Conservation (phyloP, 441 rosid genomes). For the Omphalea diandra region DNA sequence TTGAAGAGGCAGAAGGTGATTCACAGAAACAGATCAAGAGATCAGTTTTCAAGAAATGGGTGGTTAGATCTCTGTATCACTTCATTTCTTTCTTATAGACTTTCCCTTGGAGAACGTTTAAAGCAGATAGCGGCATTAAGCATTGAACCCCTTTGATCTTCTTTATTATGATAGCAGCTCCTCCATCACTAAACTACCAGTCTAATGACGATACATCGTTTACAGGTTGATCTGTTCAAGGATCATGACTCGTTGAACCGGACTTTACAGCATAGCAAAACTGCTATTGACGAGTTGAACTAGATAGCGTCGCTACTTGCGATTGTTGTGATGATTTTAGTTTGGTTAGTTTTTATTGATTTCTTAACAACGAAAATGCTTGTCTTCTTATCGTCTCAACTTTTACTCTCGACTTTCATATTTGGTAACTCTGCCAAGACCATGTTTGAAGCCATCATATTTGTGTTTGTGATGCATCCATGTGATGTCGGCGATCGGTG, state of each 20-base stretch:
- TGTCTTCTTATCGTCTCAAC: constrained; percentile 43
- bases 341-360: constrained; percentile 44
- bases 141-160: too few relatives aligned
- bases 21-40: constrained; percentile 43
- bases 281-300: constrained; percentile 63
- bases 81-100: too few relatives aligned
- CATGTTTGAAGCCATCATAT: constrained; percentile 56
- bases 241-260: constrained; percentile 53
- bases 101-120: too few relatives aligned
- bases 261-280: constrained; percentile 50
- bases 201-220: not conserved
- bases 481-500: constrained; percentile 63
- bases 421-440: constrained; percentile 56
- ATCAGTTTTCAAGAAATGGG: constrained; percentile 63
- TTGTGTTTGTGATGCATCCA: constrained; percentile 60
- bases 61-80: constrained; percentile 49
- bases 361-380: constrained; percentile 37
- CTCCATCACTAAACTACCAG: too few relatives aligned
- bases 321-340: constrained; percentile 26
- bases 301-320: constrained; percentile 36
- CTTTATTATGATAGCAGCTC: too few relatives aligned
- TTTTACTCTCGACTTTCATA: constrained; percentile 40
- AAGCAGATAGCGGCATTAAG: too few relatives aligned
- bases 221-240: constrained; percentile 49
- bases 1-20: too few relatives aligned